Percentiles rank a stretch among this genome's conserved stretches.
phyloP scores from a whole-genome alignment of 192 early-diverging fungal species.

The Phlyctochytrium arcticum region DNA sequence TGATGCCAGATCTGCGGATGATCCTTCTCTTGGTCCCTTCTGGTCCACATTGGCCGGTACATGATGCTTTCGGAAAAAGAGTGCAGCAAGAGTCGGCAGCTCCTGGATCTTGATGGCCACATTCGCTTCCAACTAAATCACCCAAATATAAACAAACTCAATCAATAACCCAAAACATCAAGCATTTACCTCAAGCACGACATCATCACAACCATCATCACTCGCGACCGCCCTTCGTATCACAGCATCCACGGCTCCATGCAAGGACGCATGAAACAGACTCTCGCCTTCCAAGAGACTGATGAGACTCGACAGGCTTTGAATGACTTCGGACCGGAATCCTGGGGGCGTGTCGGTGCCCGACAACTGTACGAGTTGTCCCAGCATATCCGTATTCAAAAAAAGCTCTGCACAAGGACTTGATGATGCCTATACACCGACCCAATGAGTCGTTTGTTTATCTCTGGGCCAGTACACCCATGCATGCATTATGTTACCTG shows the following conservation, averaged over 20 bases:
- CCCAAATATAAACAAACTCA: no score
- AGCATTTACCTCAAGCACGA: conserved; percentile 34
- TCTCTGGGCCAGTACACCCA: background rate
- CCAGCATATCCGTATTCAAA: conserved; percentile 77
- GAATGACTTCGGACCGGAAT: conserved; percentile 73
- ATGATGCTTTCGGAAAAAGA: conserved; percentile 67
- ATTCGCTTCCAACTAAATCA: conserved; percentile 59
- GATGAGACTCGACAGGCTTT: conserved; percentile 75
- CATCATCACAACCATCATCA: conserved; percentile 28
- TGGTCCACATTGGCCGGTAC: conserved; percentile 43
- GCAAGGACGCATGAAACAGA: conserved; percentile 84
- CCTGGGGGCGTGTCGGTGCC: conserved; percentile 75
- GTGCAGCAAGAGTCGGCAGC: conserved; percentile 63
- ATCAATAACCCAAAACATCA: no score
- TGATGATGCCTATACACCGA: conserved; percentile 50
- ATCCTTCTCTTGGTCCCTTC: background rate
- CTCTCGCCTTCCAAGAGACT: conserved; percentile 83
- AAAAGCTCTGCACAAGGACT: conserved; percentile 90
- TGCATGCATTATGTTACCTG: conserved; percentile 12
- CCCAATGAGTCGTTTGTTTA: background rate
- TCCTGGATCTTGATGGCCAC: conserved; percentile 79
- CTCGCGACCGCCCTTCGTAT: conserved; percentile 60
- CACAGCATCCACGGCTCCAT: conserved; percentile 77
- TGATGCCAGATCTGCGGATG: no score
- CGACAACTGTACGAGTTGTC: conserved; percentile 71